phyloP scores from a whole-genome alignment of 2,329 filamentous ascomycete genomes.

The Claviceps quebecensis region DNA sequence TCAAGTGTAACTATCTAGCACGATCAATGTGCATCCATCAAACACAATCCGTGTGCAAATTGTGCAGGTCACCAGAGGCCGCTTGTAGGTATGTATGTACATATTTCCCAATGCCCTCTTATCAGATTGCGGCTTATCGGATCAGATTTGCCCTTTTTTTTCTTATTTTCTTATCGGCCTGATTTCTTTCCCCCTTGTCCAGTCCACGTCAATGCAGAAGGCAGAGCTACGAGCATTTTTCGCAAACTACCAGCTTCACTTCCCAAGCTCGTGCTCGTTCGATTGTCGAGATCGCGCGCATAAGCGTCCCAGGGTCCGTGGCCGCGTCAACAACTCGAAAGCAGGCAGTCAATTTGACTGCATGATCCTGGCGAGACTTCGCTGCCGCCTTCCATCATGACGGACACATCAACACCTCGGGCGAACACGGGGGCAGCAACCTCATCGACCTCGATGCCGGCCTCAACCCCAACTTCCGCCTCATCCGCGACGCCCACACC shows the following conservation, averaged over 20 bases:
- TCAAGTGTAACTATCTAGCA: too few relatives aligned
- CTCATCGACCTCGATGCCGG: background rate
- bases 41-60: too few relatives aligned
- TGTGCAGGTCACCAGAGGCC: too few relatives aligned
- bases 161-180: constrained; percentile 14
- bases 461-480: constrained; percentile 12
- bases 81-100: too few relatives aligned
- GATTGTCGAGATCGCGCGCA: background rate
- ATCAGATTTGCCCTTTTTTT: background rate
- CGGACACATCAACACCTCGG: background rate
- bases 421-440: constrained; percentile 5
- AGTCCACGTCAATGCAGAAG: too few relatives aligned
- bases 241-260: background rate
- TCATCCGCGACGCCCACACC: constrained; percentile 15
- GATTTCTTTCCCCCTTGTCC: constrained; percentile 8
- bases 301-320: background rate
- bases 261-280: background rate
- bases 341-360: background rate
- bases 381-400: background rate
- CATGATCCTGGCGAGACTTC: background rate
- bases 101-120: constrained; percentile 9
- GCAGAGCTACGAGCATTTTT: background rate
- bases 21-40: too few relatives aligned
- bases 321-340: background rate
- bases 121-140: constrained; percentile 5